Evolutionary conservation across 139 green algal species (phyloP).

Genomic region (Tetradesmus obliquus): DNA sequence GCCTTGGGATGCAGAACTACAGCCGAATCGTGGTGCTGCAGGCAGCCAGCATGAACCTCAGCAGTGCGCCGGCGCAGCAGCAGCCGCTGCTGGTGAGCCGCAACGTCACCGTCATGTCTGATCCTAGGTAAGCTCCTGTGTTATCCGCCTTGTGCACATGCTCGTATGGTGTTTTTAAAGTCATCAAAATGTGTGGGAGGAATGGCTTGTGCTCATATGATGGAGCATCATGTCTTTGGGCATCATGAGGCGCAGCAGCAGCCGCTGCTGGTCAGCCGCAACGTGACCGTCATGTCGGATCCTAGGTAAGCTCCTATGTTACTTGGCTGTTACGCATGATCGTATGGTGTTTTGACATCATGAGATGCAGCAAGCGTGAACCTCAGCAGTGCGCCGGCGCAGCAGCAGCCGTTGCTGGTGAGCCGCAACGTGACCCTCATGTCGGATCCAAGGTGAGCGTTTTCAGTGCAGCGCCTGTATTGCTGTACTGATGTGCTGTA

Average conservation of each 20-base stretch:
- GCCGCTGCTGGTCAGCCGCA: too few species aligned
- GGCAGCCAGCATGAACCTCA: neutral
- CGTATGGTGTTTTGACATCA: too few species aligned
- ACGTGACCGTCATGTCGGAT: neutral
- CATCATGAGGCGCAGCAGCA: too few species aligned
- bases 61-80: neutral
- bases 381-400: neutral
- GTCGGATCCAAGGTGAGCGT: conserved; percentile 1
- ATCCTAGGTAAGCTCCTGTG: neutral
- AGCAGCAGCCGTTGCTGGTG: neutral
- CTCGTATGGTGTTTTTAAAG: too few species aligned
- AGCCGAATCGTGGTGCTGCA: conserved; percentile 4
- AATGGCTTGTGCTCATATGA: too few species aligned
- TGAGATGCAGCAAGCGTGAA: neutral
- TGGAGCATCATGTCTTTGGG: too few species aligned
- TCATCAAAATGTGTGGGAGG: too few species aligned
- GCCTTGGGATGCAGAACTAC: neutral
- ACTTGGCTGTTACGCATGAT: too few species aligned
- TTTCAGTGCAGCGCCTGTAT: too few species aligned
- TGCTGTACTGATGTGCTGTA: too few species aligned
- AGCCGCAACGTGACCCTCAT: neutral
- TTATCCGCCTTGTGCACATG: neutral
- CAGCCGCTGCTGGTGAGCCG: neutral
- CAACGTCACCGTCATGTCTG: conserved; percentile 8
- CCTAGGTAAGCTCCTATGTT: neutral